phyloP scores from a whole-genome alignment of 2,329 filamentous ascomycete species.

The Aspergillus amoenus region DNA sequence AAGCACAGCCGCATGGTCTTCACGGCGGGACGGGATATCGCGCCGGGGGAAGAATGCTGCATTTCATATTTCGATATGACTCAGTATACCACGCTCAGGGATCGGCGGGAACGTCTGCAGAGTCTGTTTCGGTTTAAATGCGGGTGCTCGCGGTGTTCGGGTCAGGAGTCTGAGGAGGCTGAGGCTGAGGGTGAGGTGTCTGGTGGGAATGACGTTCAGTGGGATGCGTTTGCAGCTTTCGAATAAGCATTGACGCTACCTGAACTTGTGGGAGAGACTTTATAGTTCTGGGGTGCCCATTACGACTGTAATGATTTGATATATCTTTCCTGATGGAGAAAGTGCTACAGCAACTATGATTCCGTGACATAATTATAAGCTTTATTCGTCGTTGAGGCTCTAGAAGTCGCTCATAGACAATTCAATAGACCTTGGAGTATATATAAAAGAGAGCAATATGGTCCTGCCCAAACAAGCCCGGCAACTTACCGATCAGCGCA shows the following conservation, averaged over 20 bases:
- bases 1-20: conserved; percentile 31
- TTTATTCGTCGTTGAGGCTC: too few relatives aligned
- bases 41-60: conserved; percentile 32
- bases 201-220: background rate
- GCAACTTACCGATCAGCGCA: background rate
- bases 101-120: conserved; percentile 26
- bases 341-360: too few relatives aligned
- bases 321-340: too few relatives aligned
- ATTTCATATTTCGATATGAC: conserved; percentile 35
- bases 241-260: background rate
- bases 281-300: too few relatives aligned
- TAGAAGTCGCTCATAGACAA: too few relatives aligned
- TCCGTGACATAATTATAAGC: too few relatives aligned
- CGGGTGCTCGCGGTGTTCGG: conserved; percentile 26
- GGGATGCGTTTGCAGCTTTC: conserved; percentile 21
- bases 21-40: conserved; percentile 28
- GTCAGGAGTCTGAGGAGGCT: conserved; percentile 20
- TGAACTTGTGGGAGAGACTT: too few relatives aligned
- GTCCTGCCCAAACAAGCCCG: too few relatives aligned
- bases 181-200: background rate
- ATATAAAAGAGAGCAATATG: too few relatives aligned
- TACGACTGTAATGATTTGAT: too few relatives aligned
- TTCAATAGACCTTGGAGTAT: too few relatives aligned
- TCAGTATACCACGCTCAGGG: conserved; percentile 16
- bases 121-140: conserved; percentile 30